A percentile compares a stretch with the other conserved stretches of the same genome.
phyloP scores from a whole-genome alignment of 164 flowering plant genomes.

The Houttuynia cordata region DNA sequence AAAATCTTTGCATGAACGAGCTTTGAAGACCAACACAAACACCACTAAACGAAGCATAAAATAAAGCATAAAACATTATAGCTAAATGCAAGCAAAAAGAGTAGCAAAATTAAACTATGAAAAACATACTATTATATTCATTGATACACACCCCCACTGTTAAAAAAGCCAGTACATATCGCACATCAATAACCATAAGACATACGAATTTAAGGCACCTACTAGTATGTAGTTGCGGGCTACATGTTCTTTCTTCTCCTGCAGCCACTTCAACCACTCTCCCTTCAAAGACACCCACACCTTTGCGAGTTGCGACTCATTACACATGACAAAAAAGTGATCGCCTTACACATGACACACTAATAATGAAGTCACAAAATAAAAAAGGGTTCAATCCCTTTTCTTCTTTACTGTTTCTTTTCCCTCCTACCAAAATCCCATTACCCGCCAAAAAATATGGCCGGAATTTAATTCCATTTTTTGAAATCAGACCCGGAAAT shows the following conservation, averaged over 20 bases:
- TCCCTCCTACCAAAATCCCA: not conserved
- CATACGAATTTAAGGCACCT: not conserved
- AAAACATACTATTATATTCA: not conserved
- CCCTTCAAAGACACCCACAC: not conserved
- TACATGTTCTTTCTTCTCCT: conserved; percentile 2
- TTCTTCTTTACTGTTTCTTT: not conserved
- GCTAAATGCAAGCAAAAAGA: not conserved
- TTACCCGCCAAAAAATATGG: conserved; percentile 1
- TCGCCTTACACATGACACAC: not conserved
- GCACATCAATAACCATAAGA: not conserved
- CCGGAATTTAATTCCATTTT: conserved; percentile 4
- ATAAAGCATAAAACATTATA: too few relatives aligned
- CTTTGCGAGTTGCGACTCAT: not conserved
- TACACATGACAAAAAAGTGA: not conserved
- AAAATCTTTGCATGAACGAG: too few relatives aligned
- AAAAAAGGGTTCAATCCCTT: not conserved
- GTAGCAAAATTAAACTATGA: not conserved
- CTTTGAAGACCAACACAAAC: too few relatives aligned
- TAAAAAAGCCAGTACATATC: not conserved
- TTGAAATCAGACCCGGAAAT: conserved; percentile 47
- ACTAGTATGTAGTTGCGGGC: conserved; percentile 8
- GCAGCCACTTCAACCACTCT: conserved; percentile 13
- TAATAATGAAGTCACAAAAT: too few relatives aligned
- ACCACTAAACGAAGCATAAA: too few relatives aligned
- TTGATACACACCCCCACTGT: not conserved